Evolutionary conservation across 2,329 filamentous ascomycete species (phyloP).

Genomic region (Diplocarpon mali): DNA sequence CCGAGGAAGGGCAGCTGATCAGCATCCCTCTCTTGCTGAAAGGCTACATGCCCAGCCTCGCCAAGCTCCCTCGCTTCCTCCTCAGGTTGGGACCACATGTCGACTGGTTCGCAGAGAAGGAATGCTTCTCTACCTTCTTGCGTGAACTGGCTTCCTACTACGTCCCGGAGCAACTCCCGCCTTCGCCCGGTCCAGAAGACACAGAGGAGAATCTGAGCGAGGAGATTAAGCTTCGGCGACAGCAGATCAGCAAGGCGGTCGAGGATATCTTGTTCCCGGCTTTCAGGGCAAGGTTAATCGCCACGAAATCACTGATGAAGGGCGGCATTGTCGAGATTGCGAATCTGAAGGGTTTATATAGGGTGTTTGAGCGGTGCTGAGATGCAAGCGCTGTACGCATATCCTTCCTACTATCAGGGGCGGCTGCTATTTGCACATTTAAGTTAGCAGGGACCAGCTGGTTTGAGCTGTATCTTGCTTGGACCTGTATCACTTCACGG

Average conservation of each 20-base stretch:
- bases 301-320: conserved; percentile 65
- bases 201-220: conserved; percentile 35
- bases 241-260: conserved; percentile 61
- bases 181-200: conserved; percentile 30
- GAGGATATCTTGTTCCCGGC: conserved; percentile 87
- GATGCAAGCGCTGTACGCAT: background rate
- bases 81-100: conserved; percentile 81
- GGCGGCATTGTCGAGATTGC: conserved; percentile 75
- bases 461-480: too few species aligned
- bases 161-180: conserved; percentile 72
- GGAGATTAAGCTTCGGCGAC: conserved; percentile 45
- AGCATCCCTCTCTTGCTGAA: conserved; percentile 78
- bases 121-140: conserved; percentile 78
- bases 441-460: too few species aligned
- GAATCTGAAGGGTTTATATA: conserved; percentile 82
- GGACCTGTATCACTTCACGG: background rate
- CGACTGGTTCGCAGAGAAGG: conserved; percentile 74
- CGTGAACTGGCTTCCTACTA: conserved; percentile 83
- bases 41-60: conserved; percentile 75
- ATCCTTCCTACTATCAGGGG: background rate
- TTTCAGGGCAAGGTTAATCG: conserved; percentile 71
- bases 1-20: conserved; percentile 62
- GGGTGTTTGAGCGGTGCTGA: conserved; percentile 90
- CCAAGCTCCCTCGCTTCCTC: conserved; percentile 81
- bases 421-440: too few species aligned